phyloP scores from a whole-genome alignment of 257 asterid species.

The Nicotiana paniculata region DNA sequence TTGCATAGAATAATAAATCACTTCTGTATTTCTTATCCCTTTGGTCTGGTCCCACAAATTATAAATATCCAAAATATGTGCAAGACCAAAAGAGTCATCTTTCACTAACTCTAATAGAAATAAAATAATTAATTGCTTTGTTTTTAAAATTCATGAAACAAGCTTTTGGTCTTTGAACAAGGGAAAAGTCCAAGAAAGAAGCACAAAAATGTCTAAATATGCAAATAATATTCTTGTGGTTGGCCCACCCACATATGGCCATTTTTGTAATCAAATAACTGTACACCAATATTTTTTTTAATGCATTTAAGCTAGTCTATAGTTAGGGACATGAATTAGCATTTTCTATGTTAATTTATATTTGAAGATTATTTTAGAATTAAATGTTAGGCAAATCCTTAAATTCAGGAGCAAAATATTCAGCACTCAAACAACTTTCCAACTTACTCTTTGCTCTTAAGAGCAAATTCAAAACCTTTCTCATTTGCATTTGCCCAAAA shows the following conservation, averaged over 20 bases:
- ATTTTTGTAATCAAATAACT: not conserved
- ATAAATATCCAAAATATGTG: not conserved
- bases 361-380: constrained; percentile 43
- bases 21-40: not conserved
- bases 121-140: not conserved
- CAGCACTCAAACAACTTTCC: constrained; percentile 8
- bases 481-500: not conserved
- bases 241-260: constrained; percentile 7
- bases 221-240: not conserved
- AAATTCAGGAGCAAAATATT: constrained; percentile 37
- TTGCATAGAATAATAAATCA: not conserved
- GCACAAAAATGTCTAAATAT: not conserved
- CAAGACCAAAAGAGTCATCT: not conserved
- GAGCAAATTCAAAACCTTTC: constrained; percentile 1
- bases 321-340: constrained; percentile 31
- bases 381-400: constrained; percentile 29
- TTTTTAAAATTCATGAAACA: not conserved
- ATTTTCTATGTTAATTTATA: constrained; percentile 12
- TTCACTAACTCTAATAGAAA: not conserved
- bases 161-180: not conserved
- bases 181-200: not conserved
- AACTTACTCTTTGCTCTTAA: constrained; percentile 6
- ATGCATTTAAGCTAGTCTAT: not conserved
- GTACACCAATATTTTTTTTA: not conserved
- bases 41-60: not conserved